Conservation (phyloP, 2,329 filamentous ascomycete genomes). For the Helminthosporium solani region DNA sequence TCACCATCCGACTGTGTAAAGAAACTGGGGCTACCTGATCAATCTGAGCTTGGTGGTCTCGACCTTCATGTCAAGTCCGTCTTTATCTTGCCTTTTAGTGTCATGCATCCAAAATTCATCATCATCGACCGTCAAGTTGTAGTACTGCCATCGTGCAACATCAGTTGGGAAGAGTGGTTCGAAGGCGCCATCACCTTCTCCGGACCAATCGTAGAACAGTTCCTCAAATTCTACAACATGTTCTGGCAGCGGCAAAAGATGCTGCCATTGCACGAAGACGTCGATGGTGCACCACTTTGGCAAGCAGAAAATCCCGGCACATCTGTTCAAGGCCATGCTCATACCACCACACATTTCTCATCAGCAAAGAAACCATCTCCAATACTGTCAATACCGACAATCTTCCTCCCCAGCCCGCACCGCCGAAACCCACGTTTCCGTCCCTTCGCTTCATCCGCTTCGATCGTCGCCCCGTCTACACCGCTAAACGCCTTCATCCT, state of each 20-base stretch:
- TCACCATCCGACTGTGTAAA: conserved; percentile 58
- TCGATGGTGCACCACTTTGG: not conserved
- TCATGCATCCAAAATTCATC: conserved; percentile 87
- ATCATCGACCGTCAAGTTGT: conserved; percentile 67
- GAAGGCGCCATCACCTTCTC: conserved; percentile 71
- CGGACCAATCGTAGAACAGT: conserved; percentile 61
- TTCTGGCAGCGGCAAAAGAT: conserved; percentile 61
- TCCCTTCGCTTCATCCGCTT: conserved; percentile 34
- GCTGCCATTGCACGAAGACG: conserved; percentile 1
- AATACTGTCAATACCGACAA: conserved; percentile 48
- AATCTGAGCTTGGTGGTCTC: conserved; percentile 58
- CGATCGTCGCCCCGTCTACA: conserved; percentile 62
- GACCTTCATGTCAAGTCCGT: conserved; percentile 73
- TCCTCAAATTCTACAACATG: conserved; percentile 65
- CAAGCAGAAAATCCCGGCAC: not conserved
- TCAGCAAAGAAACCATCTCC: conserved; percentile 4
- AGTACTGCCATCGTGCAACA: conserved; percentile 76
- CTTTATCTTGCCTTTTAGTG: conserved; percentile 76
- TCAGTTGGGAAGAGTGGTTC: conserved; percentile 87
- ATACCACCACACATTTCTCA: conserved; percentile 7
- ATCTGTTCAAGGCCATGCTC: conserved; percentile 5
- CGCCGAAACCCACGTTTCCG: conserved; percentile 67
- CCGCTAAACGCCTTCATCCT: conserved; percentile 68
- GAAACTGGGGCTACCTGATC: conserved; percentile 64
- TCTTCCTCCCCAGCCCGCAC: conserved; percentile 74